A percentile compares a stretch with the other conserved stretches of the same genome.
Evolutionary conservation across 176 grass and related monocot species (phyloP).

Genomic region (Rhynchospora tenuis): DNA sequence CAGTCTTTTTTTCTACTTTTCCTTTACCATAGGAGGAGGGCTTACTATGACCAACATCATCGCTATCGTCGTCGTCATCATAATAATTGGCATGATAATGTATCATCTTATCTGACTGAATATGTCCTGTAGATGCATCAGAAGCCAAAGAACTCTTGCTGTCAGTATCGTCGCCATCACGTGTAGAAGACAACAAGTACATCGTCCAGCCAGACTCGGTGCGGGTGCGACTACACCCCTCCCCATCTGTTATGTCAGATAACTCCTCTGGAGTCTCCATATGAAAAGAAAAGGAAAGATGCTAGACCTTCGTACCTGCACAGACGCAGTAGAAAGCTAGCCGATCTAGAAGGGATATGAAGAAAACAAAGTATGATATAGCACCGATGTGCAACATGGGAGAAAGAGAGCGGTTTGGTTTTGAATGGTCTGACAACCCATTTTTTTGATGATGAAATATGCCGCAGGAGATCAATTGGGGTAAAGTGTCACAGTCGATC

Average conservation of each 20-base stretch:
- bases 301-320: neutral
- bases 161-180: constrained; percentile 33
- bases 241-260: constrained; percentile 59
- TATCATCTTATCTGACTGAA: neutral
- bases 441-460: constrained; percentile 12
- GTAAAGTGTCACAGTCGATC: constrained; percentile 21
- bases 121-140: constrained; percentile 70
- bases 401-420: constrained; percentile 10
- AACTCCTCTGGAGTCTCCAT: constrained; percentile 32
- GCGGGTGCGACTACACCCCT: constrained; percentile 52
- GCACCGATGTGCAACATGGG: neutral
- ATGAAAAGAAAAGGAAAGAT: neutral
- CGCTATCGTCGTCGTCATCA: neutral
- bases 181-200: constrained; percentile 71
- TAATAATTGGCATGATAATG: neutral
- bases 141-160: constrained; percentile 68
- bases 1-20: constrained; percentile 25
- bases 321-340: neutral
- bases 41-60: constrained; percentile 25
- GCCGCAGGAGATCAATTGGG: constrained; percentile 6
- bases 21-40: constrained; percentile 21
- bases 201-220: constrained; percentile 87
- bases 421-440: constrained; percentile 20
- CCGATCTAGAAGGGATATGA: neutral
- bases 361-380: constrained; percentile 16